These are phyloP conservation scores for Aspergillus saccharolyticus DNA, from an alignment of 495 filamentous ascomycete species.

Conservation along the genomic window DNA sequence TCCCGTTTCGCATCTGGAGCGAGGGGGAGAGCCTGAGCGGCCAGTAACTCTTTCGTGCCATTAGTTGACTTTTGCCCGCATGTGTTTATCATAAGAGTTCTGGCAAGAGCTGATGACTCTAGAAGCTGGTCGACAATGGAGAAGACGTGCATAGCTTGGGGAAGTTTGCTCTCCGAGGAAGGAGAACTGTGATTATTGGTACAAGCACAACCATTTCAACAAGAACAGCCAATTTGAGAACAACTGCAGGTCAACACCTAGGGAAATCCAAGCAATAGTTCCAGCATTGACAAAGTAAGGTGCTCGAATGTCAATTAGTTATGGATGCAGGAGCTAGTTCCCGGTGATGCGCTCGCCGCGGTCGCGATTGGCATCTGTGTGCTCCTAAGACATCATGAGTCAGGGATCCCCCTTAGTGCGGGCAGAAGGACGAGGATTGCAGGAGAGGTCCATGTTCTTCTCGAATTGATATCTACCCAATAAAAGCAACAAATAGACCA, in stretches of 20 bases:
- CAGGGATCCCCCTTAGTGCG: neutral
- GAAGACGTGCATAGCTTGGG: neutral
- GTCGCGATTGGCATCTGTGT: neutral
- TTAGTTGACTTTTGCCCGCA: too few species aligned
- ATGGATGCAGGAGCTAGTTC: neutral
- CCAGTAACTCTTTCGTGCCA: neutral
- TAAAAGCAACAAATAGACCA: neutral
- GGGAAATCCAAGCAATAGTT: neutral
- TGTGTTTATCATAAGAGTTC: too few species aligned
- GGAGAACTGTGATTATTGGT: neutral
- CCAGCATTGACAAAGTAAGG: neutral
- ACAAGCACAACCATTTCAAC: neutral
- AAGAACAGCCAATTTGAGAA: too few species aligned
- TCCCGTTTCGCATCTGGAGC: constrained; percentile 27
- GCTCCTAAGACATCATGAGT: neutral
- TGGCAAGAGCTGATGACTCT: neutral
- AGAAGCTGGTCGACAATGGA: neutral
- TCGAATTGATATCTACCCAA: neutral
- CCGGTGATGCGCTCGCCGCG: neutral
- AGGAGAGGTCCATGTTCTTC: neutral
- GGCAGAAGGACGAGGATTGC: neutral
- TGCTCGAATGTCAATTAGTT: neutral
- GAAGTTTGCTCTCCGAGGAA: neutral
- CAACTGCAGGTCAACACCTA: too few species aligned
- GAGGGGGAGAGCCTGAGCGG: constrained; percentile 5